phyloP scores from a whole-genome alignment of 2,329 filamentous ascomycete species.

The Pseudogymnoascus verrucosus region DNA sequence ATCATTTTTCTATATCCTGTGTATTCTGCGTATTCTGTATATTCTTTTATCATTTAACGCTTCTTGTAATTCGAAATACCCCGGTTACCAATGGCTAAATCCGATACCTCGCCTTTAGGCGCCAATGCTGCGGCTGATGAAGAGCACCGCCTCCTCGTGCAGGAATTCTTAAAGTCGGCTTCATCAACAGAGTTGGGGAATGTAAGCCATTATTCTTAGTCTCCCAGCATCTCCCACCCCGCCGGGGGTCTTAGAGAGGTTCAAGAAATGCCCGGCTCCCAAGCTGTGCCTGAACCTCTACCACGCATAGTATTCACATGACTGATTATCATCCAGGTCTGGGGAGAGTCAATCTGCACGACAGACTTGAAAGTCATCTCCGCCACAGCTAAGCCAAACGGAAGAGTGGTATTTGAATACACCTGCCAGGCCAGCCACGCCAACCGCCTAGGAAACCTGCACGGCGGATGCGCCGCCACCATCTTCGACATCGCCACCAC shows the following conservation, averaged over 20 bases:
- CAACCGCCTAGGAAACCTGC: slow-evolving; percentile 48
- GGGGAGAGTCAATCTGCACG: slow-evolving; percentile 19
- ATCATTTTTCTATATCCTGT: background rate
- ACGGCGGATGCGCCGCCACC: slow-evolving; percentile 56
- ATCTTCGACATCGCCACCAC: slow-evolving; percentile 62
- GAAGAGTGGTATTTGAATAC: slow-evolving; percentile 32
- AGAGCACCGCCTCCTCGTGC: background rate
- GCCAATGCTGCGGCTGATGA: background rate
- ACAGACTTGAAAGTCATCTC: slow-evolving; percentile 19
- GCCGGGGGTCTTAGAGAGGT: background rate
- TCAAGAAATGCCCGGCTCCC: background rate
- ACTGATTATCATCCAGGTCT: slow-evolving; percentile 19
- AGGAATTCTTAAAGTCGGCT: background rate
- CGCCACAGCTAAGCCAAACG: slow-evolving; percentile 19
- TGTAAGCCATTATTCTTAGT: background rate
- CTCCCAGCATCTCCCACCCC: background rate
- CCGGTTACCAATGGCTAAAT: background rate
- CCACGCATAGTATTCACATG: background rate
- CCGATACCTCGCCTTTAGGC: background rate
- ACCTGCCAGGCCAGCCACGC: slow-evolving; percentile 43
- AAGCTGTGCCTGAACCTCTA: slow-evolving; percentile 9
- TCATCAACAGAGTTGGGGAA: background rate
- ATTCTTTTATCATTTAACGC: background rate
- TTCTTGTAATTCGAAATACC: background rate
- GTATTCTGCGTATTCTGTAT: background rate